Evolutionary conservation across 2,329 filamentous ascomycete species (phyloP).

Genomic region (Colletotrichum cordylinicola): DNA sequence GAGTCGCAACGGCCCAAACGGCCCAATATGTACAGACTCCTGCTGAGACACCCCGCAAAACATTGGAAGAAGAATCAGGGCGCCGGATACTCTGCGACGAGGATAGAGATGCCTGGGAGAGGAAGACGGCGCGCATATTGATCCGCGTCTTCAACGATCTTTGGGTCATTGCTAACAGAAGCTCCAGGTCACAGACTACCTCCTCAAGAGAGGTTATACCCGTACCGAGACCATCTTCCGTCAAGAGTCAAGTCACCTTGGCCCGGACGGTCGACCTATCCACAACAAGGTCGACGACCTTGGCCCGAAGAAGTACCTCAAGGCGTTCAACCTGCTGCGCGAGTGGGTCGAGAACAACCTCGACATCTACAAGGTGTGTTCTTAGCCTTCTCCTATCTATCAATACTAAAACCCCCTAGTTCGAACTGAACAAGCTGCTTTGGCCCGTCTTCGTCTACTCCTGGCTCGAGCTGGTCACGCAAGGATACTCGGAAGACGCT

Average conservation of each 20-base stretch:
- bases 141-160: background rate
- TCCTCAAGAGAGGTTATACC: slow-evolving; percentile 93
- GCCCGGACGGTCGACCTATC: slow-evolving; percentile 80
- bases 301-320: slow-evolving; percentile 78
- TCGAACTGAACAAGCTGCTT: slow-evolving; percentile 84
- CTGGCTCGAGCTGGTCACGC: slow-evolving; percentile 78
- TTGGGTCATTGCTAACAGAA: background rate
- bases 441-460: slow-evolving; percentile 97
- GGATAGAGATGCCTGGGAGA: background rate
- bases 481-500: slow-evolving; percentile 75
- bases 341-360: slow-evolving; percentile 91
- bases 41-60: background rate
- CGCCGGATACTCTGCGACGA: background rate
- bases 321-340: slow-evolving; percentile 75
- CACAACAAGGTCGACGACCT: slow-evolving; percentile 68
- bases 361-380: slow-evolving; percentile 84
- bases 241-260: slow-evolving; percentile 85
- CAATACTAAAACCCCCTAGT: slow-evolving; percentile 50
- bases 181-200: slow-evolving; percentile 82
- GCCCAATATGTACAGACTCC: background rate
- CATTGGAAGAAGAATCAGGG: background rate
- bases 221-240: slow-evolving; percentile 91
- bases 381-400: background rate
- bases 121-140: background rate
- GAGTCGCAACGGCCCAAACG: background rate